Evolutionary conservation across 2,329 filamentous ascomycete species (phyloP).

Genomic region (Aspergillus floridensis): DNA sequence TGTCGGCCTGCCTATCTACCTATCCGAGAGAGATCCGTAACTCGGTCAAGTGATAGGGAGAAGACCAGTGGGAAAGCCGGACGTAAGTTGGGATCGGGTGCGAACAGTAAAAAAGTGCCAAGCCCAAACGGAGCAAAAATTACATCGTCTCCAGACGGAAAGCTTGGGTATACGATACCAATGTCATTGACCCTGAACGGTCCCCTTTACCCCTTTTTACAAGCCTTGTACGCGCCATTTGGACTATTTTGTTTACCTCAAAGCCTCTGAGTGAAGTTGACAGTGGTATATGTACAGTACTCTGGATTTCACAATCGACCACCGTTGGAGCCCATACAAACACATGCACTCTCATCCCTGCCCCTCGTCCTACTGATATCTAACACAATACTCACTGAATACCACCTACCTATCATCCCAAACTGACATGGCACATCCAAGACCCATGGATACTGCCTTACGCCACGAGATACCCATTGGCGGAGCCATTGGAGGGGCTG

Average conservation of each 20-base stretch:
- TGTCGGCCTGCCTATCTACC: neutral
- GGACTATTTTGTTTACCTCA: too few species aligned
- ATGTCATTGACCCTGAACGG: neutral
- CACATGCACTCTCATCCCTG: neutral
- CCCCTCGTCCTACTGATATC: neutral
- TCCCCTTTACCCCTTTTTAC: neutral
- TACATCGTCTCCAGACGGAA: neutral
- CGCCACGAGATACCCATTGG: constrained; percentile 18
- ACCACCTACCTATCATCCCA: neutral
- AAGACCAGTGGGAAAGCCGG: neutral
- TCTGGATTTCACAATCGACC: neutral
- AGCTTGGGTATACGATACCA: neutral
- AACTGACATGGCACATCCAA: neutral
- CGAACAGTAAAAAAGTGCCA: constrained; percentile 1
- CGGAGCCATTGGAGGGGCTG: constrained; percentile 9
- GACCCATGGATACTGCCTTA: constrained; percentile 9
- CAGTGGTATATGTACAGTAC: neutral
- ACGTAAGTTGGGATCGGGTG: constrained; percentile 7
- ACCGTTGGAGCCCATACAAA: neutral
- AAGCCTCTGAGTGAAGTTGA: neutral
- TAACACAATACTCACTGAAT: neutral
- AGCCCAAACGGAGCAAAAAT: constrained; percentile 1
- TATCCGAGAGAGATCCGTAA: neutral
- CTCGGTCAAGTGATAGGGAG: neutral
- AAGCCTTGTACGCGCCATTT: neutral